Evolutionary conservation across 1,139 yeast species (phyloP).

Genomic region (Zygosaccharomyces pseudobailii): DNA sequence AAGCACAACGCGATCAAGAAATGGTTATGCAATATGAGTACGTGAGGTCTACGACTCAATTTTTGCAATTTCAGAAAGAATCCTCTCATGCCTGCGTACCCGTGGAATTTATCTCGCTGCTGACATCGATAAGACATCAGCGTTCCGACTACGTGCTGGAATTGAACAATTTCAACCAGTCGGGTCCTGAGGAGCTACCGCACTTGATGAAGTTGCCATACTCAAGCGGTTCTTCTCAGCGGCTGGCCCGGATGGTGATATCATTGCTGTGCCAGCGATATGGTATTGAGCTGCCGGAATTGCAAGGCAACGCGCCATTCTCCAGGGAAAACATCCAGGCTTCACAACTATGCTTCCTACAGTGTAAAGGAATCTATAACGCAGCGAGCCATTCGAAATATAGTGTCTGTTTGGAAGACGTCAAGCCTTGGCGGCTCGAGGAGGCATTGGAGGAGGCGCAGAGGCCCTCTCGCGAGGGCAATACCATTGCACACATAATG

Average conservation of each 20-base stretch:
- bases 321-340: constrained; percentile 15
- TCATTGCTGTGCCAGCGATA: constrained; percentile 19
- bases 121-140: constrained; percentile 17
- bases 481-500: constrained; percentile 12
- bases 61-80: constrained; percentile 2
- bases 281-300: constrained; percentile 16
- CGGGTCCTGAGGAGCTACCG: constrained; percentile 8
- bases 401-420: constrained; percentile 13
- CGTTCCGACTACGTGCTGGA: constrained; percentile 13
- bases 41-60: constrained; percentile 5
- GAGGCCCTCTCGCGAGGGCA: background rate
- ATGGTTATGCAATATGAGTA: constrained; percentile 3
- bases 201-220: constrained; percentile 16
- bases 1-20: background rate
- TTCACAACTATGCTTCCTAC: constrained; percentile 16
- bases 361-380: constrained; percentile 17
- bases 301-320: constrained; percentile 9
- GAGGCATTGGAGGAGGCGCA: constrained; percentile 6
- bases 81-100: constrained; percentile 1
- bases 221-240: constrained; percentile 10
- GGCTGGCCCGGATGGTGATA: constrained; percentile 19
- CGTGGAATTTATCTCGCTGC: constrained; percentile 21
- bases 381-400: constrained; percentile 8
- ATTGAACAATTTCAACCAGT: constrained; percentile 18
- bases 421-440: constrained; percentile 9